phyloP scores from a whole-genome alignment of 352 stramenopile genomes.

The Elongisporangium anandrum region DNA sequence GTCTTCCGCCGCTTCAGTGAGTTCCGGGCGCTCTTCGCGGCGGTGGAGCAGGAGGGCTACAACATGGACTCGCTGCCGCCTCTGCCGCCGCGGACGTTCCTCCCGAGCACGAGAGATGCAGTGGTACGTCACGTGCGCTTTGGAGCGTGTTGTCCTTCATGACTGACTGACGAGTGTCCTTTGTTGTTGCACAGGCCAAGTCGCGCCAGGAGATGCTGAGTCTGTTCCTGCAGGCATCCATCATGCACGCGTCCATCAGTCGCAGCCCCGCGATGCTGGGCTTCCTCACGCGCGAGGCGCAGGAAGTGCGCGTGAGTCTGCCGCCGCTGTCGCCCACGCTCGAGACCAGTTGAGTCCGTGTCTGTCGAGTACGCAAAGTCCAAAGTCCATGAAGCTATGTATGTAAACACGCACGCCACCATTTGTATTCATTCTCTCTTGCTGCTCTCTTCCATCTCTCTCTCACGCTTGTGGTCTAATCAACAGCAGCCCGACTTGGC shows the following conservation, averaged over 20 bases:
- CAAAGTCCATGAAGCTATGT: neutral
- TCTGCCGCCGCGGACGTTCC: slow-evolving; percentile 64
- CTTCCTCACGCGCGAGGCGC: slow-evolving; percentile 70
- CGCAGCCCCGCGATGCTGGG: slow-evolving; percentile 65
- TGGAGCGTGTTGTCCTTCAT: neutral
- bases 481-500: slow-evolving; percentile 58
- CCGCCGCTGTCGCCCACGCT: slow-evolving; percentile 63
- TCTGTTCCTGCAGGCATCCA: slow-evolving; percentile 69
- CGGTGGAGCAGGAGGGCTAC: slow-evolving; percentile 41
- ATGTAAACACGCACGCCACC: neutral
- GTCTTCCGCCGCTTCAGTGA: slow-evolving; percentile 85
- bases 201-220: slow-evolving; percentile 74
- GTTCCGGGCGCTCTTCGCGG: slow-evolving; percentile 56
- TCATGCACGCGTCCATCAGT: slow-evolving; percentile 81
- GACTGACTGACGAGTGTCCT: neutral
- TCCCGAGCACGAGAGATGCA: slow-evolving; percentile 59
- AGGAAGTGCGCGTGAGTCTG: slow-evolving; percentile 76
- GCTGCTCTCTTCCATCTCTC: neutral
- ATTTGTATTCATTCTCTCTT: neutral
- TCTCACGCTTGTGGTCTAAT: neutral
- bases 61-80: slow-evolving; percentile 52
- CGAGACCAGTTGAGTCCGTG: neutral
- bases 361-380: no score
- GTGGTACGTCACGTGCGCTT: slow-evolving; percentile 25
- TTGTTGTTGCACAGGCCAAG: slow-evolving; percentile 33